Evolutionary conservation across 176 grass and related monocot genomes (phyloP).

Genomic region (Pharus latifolius): DNA sequence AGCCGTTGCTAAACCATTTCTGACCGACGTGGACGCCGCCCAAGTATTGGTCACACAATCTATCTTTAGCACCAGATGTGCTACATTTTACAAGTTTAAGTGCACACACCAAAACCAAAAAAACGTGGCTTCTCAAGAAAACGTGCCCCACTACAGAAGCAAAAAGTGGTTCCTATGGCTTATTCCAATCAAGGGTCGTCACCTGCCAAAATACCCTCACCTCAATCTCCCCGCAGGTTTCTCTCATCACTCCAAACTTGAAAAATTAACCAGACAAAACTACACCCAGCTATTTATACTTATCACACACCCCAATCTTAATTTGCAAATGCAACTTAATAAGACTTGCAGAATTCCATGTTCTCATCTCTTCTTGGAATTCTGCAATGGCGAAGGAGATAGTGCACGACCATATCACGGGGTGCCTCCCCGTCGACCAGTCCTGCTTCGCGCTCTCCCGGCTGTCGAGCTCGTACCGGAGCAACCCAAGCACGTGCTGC

Average conservation of each 20-base stretch:
- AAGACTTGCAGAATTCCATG: not conserved
- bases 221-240: not conserved
- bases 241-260: slow-evolving; percentile 20
- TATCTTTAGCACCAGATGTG: too few species aligned
- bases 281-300: slow-evolving; percentile 3
- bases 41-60: too few species aligned
- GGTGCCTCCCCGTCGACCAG: slow-evolving; percentile 23
- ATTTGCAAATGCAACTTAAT: too few species aligned
- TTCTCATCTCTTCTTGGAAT: not conserved
- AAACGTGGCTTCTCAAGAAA: too few species aligned
- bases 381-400: not conserved
- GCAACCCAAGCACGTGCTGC: not conserved
- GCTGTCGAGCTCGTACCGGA: not conserved
- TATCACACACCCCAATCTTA: not conserved
- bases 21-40: too few species aligned
- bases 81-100: too few species aligned
- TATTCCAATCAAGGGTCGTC: slow-evolving; percentile 10
- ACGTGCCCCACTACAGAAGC: too few species aligned
- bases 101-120: too few species aligned
- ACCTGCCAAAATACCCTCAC: not conserved
- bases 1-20: too few species aligned
- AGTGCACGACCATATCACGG: slow-evolving; percentile 3
- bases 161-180: too few species aligned
- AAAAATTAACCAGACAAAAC: slow-evolving; percentile 14
- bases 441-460: slow-evolving; percentile 19